These are phyloP conservation scores for Daldinia eschscholtzii DNA, from an alignment of 2,329 filamentous ascomycete species.

Conservation along the genomic window DNA sequence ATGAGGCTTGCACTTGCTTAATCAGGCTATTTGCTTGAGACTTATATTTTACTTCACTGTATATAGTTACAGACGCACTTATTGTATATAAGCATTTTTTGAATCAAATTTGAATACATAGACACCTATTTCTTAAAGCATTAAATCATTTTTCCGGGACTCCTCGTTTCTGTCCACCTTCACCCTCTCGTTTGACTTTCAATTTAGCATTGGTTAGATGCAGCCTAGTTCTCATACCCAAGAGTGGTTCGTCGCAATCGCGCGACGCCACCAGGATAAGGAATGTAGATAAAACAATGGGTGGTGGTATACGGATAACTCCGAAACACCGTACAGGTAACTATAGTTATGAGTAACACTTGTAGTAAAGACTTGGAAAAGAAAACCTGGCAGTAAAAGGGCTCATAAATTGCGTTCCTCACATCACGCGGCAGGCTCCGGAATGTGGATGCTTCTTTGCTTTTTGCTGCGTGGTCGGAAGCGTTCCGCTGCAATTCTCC, in stretches of 20 bases:
- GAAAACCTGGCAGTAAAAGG: neutral
- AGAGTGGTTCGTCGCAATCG: neutral
- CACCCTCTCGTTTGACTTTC: neutral
- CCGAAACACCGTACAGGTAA: neutral
- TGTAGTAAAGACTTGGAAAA: no score
- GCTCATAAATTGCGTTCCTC: neutral
- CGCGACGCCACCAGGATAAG: neutral
- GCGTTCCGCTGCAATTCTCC: neutral
- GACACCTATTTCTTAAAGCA: neutral
- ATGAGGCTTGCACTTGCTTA: neutral
- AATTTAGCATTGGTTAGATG: neutral
- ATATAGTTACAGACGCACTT: conserved; percentile 29
- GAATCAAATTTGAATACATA: neutral
- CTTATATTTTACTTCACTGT: conserved; percentile 30
- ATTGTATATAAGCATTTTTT: conserved; percentile 25
- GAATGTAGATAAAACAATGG: conserved; percentile 3
- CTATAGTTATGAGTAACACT: neutral
- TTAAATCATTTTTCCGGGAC: neutral
- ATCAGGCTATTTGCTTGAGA: neutral
- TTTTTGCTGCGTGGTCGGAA: neutral
- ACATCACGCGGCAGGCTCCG: neutral
- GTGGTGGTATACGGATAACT: neutral
- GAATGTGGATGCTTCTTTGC: neutral
- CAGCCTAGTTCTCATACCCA: neutral
- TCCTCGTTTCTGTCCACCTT: neutral